These are phyloP conservation scores for Coelastrella sp. DNA, from an alignment of 139 green algal genomes.

Conservation along the genomic window DNA sequence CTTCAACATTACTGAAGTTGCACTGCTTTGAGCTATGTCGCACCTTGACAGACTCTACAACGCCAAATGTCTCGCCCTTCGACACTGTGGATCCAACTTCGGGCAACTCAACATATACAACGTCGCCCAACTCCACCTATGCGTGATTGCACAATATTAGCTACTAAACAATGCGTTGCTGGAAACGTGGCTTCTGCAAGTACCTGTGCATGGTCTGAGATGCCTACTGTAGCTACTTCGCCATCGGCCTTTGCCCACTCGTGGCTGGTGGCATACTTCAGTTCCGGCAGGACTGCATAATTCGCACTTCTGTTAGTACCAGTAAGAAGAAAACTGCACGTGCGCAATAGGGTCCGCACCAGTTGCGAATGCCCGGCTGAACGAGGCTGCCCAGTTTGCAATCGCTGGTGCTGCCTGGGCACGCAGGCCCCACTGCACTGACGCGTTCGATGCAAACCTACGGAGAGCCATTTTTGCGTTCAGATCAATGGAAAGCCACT, in stretches of 20 bases:
- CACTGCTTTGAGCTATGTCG: not conserved
- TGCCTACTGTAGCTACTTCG: constrained; percentile 90
- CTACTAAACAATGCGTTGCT: not conserved
- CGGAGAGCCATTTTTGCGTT: constrained; percentile 18
- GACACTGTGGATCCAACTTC: constrained; percentile 89
- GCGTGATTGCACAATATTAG: not conserved
- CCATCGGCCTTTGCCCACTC: constrained; percentile 94
- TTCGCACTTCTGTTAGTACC: not conserved
- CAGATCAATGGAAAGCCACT: not conserved
- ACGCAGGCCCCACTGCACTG: constrained; percentile 9
- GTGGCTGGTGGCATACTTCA: constrained; percentile 85
- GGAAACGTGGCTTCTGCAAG: not conserved
- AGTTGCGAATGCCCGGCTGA: constrained; percentile 29
- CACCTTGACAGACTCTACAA: constrained; percentile 99
- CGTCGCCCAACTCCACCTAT: constrained; percentile 93
- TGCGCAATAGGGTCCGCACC: not conserved
- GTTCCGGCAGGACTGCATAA: constrained; percentile 37
- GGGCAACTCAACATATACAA: constrained; percentile 99
- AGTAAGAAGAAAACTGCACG: not conserved
- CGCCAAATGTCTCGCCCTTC: constrained; percentile 91
- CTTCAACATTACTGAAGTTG: not conserved
- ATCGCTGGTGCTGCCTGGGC: constrained; percentile 22
- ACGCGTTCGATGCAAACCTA: not conserved
- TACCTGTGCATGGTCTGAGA: constrained; percentile 97
- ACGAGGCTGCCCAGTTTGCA: constrained; percentile 26